A percentile compares a stretch with the other conserved stretches of the same genome.
phyloP scores from a whole-genome alignment of 257 asterid species.

The Nemophila menziesii region DNA sequence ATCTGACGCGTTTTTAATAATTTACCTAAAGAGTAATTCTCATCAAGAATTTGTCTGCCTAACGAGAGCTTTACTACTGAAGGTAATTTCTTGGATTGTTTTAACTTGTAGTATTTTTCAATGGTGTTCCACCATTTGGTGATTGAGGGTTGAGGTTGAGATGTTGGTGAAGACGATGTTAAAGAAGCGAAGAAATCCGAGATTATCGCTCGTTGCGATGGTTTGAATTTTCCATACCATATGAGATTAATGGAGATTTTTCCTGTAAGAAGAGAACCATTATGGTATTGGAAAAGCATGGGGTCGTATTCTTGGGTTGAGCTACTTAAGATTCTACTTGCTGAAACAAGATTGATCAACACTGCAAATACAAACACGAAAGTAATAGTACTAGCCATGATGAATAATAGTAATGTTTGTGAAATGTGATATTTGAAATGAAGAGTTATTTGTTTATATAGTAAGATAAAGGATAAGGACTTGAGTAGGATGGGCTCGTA shows the following conservation, averaged over 20 bases:
- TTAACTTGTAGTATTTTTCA: slow-evolving; percentile 11
- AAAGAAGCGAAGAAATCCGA: slow-evolving; percentile 17
- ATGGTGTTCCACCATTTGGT: slow-evolving; percentile 21
- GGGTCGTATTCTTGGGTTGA: slow-evolving; percentile 6
- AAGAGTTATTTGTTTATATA: slow-evolving; percentile 1
- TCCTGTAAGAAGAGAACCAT: slow-evolving; percentile 17
- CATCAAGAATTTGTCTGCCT: slow-evolving; percentile 12
- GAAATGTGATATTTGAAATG: background rate
- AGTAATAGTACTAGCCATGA: background rate
- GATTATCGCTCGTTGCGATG: slow-evolving; percentile 13
- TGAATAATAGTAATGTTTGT: background rate
- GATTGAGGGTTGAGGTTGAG: slow-evolving; percentile 15
- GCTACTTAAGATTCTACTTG: background rate
- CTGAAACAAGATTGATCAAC: slow-evolving; percentile 2
- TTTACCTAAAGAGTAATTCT: slow-evolving; percentile 16
- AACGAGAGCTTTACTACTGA: background rate
- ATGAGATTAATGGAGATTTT: slow-evolving; percentile 8
- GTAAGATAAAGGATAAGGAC: background rate
- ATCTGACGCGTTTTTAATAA: slow-evolving; percentile 14
- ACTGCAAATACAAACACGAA: slow-evolving; percentile 1
- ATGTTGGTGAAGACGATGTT: background rate
- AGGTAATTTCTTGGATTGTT: slow-evolving; percentile 3
- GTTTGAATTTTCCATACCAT: slow-evolving; percentile 20
- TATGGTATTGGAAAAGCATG: slow-evolving; percentile 22
- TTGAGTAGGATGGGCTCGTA: background rate